A percentile compares a stretch with the other conserved stretches of the same genome.
These are phyloP conservation scores for Sporothrix phasma DNA, from an alignment of 2,329 filamentous ascomycete genomes.

Conservation along the genomic window DNA sequence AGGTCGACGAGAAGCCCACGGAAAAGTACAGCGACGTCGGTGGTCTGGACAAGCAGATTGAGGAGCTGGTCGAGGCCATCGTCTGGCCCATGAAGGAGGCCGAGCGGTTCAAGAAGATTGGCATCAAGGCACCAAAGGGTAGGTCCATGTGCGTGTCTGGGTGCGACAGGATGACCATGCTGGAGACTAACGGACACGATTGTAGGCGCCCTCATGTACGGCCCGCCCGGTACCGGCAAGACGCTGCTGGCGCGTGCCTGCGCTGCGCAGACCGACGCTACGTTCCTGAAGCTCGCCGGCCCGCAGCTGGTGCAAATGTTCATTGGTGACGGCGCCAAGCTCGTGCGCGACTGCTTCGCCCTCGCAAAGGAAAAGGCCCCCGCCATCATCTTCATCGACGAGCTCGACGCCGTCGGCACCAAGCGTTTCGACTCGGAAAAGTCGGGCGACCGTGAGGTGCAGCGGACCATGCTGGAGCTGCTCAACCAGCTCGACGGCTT, in stretches of 20 bases:
- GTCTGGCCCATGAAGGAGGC: slow-evolving; percentile 99
- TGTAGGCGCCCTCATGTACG: slow-evolving; percentile 93
- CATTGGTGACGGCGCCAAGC: slow-evolving; percentile 94
- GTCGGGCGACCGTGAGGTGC: slow-evolving; percentile 93
- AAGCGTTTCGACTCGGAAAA: slow-evolving; percentile 99
- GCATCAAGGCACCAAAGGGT: slow-evolving; percentile 99
- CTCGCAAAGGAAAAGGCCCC: slow-evolving; percentile 97
- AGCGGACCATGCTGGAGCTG: slow-evolving; percentile 96
- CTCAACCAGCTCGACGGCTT: slow-evolving; percentile 98
- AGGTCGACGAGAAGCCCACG: slow-evolving; percentile 98
- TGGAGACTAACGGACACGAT: slow-evolving; percentile 6
- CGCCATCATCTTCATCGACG: slow-evolving; percentile 98
- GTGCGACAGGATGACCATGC: neutral
- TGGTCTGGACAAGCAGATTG: slow-evolving; percentile 96
- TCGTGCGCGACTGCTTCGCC: slow-evolving; percentile 95
- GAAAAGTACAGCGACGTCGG: slow-evolving; percentile 98
- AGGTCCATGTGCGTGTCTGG: slow-evolving; percentile 22
- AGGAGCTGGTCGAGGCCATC: slow-evolving; percentile 95
- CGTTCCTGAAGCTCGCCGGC: slow-evolving; percentile 95
- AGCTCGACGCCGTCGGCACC: slow-evolving; percentile 94
- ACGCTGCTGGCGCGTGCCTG: slow-evolving; percentile 90
- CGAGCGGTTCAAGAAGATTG: slow-evolving; percentile 98
- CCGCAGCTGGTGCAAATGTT: slow-evolving; percentile 99
- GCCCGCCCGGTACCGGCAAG: slow-evolving; percentile 82
- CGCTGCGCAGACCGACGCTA: slow-evolving; percentile 94